Evolutionary conservation across 73 alveolate genomes (phyloP), one percentile per base, ranked within the genome.

Genomic region (Symbiodinium natans): DNA sequence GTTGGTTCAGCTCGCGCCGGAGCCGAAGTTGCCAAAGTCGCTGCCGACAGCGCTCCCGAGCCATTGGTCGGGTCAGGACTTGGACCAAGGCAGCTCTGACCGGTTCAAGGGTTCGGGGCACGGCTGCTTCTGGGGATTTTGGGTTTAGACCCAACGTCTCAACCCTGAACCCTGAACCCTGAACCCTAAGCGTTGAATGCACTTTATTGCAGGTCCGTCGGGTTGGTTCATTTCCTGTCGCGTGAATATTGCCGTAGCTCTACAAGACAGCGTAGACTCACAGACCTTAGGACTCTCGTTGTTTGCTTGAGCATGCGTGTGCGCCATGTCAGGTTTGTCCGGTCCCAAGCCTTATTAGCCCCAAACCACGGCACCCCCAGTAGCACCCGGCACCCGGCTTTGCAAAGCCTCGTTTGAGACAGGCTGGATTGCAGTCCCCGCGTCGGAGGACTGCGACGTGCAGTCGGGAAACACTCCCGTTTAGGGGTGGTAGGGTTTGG

Each of bases 341-440:
- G n/a, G n/a, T n/a, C n/a, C n/a, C n/a, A n/a, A n/a, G n/a, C n/a
- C n/a, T n/a, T n/a, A n/a, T n/a, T n/a, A n/a, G n/a, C n/a, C n/a
- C n/a, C n/a, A n/a, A n/a, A n/a, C n/a, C n/a, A n/a, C n/a, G n/a
- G n/a, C n/a, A n/a, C n/a, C n/a, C n/a, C n/a, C n/a, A n/a, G n/a
- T n/a, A n/a, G n/a, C n/a, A n/a, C n/a, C n/a, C n/a, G n/a, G n/a
- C n/a, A n/a, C n/a, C n/a, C n/a, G n/a, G n/a, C n/a, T n/a, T n/a
- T n/a, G n/a, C n/a, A n/a, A n/a, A n/a, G n/a, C n/a, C n/a, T n/a
- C 59, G 59, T 13, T 9, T 13, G 6, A 13, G 59, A 21, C 63
- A 82, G 89, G 89, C 59, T 82, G 89, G 89, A 21, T 39, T 5
- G 89, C 89, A 19, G 89, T 82, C 39, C 89, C 89, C 10, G 89